Percentiles rank a stretch among this genome's conserved stretches.
Conservation (phyloP, 176 grass and related monocot genomes). For the Eleusine indica region DNA sequence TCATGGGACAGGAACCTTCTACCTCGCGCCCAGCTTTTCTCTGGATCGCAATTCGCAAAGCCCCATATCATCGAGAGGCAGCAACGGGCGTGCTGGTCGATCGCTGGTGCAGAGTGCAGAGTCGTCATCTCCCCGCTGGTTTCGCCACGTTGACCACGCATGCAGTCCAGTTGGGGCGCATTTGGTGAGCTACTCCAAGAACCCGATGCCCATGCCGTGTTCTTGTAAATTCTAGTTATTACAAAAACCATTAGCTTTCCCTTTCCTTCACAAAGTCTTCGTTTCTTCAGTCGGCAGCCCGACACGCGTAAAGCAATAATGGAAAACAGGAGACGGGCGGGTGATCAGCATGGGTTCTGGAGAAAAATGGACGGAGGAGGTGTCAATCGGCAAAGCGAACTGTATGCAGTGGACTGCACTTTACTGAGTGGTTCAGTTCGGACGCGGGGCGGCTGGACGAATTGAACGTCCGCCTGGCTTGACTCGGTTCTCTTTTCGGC, state of each 20-base stretch:
- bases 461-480: background rate
- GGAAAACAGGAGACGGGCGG: too few species aligned
- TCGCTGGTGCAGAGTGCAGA: too few species aligned
- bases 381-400: too few species aligned
- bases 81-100: too few species aligned
- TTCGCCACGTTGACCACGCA: constrained; percentile 15
- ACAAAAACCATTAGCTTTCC: background rate
- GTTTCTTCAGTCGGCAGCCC: background rate
- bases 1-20: too few species aligned
- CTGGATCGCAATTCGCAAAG: too few species aligned
- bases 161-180: background rate
- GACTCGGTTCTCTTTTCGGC: background rate
- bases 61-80: too few species aligned
- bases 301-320: background rate
- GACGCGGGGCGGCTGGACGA: background rate
- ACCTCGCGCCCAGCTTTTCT: too few species aligned
- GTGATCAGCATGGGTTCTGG: background rate
- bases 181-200: constrained; percentile 43
- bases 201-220: constrained; percentile 6
- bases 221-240: background rate
- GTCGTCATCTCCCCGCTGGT: background rate
- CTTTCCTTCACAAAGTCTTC: background rate
- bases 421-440: background rate
- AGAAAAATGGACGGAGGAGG: too few species aligned
- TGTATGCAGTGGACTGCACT: background rate